Conservation (phyloP, 192 early-diverging fungal species). For the Backusella liffmaniae region DNA sequence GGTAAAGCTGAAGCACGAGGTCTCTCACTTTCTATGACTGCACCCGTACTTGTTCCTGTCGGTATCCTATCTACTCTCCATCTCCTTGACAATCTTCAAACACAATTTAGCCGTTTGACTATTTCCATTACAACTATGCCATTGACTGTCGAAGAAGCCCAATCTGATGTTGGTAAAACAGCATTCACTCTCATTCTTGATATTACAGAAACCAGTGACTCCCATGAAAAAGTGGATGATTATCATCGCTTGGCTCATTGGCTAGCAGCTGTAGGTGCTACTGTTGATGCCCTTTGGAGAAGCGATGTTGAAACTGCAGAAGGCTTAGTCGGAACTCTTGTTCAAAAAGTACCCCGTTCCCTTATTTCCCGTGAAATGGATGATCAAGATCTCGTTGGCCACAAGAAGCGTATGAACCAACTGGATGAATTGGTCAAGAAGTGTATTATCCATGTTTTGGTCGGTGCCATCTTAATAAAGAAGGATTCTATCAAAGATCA, state of each 20-base stretch:
- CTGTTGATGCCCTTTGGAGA: slow-evolving; percentile 36
- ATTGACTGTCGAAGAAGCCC: slow-evolving; percentile 4
- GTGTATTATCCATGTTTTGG: slow-evolving; percentile 23
- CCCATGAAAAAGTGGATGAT: slow-evolving; percentile 4
- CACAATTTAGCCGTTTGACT: slow-evolving; percentile 20
- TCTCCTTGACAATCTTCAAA: slow-evolving; percentile 29
- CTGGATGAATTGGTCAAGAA: slow-evolving; percentile 23
- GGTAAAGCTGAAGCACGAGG: not conserved
- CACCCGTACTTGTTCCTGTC: slow-evolving; percentile 29
- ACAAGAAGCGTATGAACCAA: slow-evolving; percentile 17
- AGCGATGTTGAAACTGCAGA: slow-evolving; percentile 20
- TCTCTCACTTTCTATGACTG: slow-evolving; percentile 22
- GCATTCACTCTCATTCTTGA: slow-evolving; percentile 24
- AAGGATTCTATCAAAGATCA: not conserved
- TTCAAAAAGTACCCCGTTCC: slow-evolving; percentile 16
- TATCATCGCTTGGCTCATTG: slow-evolving; percentile 20
- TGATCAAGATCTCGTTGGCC: not conserved
- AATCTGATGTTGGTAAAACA: slow-evolving; percentile 24
- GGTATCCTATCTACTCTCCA: slow-evolving; percentile 34
- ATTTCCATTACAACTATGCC: slow-evolving; percentile 16
- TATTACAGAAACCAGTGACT: not conserved
- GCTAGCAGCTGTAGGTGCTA: slow-evolving; percentile 32
- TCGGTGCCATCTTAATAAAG: slow-evolving; percentile 23
- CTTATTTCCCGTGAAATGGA: slow-evolving; percentile 7
- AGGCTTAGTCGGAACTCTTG: not conserved